These are phyloP conservation scores for Claviceps fusiformis DNA, from an alignment of 2,329 filamentous ascomycete genomes.

Conservation along the genomic window DNA sequence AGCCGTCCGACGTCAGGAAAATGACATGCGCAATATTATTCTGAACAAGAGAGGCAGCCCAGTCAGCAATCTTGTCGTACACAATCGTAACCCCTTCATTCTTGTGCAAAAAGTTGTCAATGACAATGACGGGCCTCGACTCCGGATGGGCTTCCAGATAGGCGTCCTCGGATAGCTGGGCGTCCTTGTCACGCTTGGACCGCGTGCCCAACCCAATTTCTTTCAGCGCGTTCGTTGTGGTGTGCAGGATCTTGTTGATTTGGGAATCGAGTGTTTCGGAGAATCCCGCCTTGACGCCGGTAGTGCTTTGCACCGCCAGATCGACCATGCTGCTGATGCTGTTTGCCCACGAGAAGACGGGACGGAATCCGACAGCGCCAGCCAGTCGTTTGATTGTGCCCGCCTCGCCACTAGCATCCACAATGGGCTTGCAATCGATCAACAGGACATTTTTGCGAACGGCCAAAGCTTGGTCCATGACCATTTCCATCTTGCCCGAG, in stretches of 20 bases:
- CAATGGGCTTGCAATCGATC: constrained; percentile 85
- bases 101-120: constrained; percentile 86
- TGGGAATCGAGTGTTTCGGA: constrained; percentile 86
- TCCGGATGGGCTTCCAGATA: constrained; percentile 86
- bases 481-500: constrained; percentile 78
- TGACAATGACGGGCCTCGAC: constrained; percentile 65
- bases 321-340: constrained; percentile 86
- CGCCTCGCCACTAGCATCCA: constrained; percentile 79
- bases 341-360: constrained; percentile 94
- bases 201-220: constrained; percentile 58
- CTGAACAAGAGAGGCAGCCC: constrained; percentile 75
- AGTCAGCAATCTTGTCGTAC: constrained; percentile 73
- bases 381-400: constrained; percentile 75
- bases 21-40: constrained; percentile 88
- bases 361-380: constrained; percentile 72
- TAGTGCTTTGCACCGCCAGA: constrained; percentile 83
- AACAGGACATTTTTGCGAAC: constrained; percentile 65
- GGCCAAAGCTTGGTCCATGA: constrained; percentile 71
- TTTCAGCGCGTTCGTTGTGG: constrained; percentile 66
- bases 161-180: constrained; percentile 62
- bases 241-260: constrained; percentile 77
- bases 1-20: constrained; percentile 81
- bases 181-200: constrained; percentile 60
- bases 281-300: constrained; percentile 87
- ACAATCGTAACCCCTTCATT: constrained; percentile 49